phyloP scores from a whole-genome alignment of 179 eudicot species.

The Beta lomatogona region DNA sequence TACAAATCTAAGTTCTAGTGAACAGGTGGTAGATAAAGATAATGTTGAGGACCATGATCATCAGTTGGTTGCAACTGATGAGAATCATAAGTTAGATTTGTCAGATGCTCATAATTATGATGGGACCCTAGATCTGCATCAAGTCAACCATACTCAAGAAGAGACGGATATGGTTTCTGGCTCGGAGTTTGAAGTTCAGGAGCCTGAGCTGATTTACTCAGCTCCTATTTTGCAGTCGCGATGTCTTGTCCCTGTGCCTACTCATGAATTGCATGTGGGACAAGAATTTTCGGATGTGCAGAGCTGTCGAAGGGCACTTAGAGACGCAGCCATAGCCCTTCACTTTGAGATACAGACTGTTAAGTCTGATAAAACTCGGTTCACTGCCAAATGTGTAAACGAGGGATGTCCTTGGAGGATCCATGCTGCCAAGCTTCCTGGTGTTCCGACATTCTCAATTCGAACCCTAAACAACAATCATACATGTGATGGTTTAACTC shows the following conservation, averaged over 20 bases:
- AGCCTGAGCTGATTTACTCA: conserved; percentile 28
- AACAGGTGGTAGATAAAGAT: conserved; percentile 28
- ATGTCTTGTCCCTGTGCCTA: conserved; percentile 32
- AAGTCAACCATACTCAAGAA: conserved; percentile 26
- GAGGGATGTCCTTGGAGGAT: conserved; percentile 92
- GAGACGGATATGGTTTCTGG: conserved; percentile 16
- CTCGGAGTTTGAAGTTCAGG: conserved; percentile 32
- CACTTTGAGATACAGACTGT: conserved; percentile 81
- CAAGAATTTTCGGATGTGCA: conserved; percentile 83
- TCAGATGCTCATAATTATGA: conserved; percentile 28
- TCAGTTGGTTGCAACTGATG: conserved; percentile 22
- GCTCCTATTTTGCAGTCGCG: conserved; percentile 33
- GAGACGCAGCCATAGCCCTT: conserved; percentile 74
- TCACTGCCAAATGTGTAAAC: conserved; percentile 75
- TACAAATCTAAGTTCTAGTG: conserved; percentile 28
- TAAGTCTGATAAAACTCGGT: conserved; percentile 79
- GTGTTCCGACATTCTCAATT: conserved; percentile 74
- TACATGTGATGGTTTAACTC: conserved; percentile 71
- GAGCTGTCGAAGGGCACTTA: conserved; percentile 67
- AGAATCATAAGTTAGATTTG: conserved; percentile 28
- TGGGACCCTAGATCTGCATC: conserved; percentile 22
- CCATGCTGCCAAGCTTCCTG: conserved; percentile 79
- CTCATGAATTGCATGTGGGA: conserved; percentile 44
- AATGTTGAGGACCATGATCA: conserved; percentile 30
- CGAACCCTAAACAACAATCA: conserved; percentile 70